phyloP scores from a whole-genome alignment of 2,329 filamentous ascomycete species.

The Colletotrichum sp. region DNA sequence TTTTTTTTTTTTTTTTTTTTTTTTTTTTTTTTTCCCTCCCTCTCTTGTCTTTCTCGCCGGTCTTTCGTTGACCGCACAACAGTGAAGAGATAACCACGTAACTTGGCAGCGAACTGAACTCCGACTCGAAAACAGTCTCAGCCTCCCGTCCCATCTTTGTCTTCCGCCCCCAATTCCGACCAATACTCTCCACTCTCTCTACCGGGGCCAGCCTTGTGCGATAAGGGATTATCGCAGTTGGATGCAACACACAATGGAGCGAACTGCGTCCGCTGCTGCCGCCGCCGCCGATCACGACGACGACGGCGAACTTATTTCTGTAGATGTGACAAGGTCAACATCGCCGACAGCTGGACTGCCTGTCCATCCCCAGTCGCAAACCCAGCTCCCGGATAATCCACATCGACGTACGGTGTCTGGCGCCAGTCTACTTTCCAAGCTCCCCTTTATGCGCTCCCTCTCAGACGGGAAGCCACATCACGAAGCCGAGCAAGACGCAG shows the following conservation, averaged over 20 bases:
- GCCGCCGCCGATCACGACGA: not conserved
- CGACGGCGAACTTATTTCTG: not conserved
- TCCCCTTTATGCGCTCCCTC: constrained; percentile 68
- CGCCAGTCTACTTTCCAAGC: constrained; percentile 69
- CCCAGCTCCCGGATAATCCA: not conserved
- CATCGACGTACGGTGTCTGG: constrained; percentile 57
- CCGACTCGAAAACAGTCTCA: not conserved
- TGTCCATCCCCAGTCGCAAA: not conserved
- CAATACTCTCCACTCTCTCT: not conserved
- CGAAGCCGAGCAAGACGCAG: constrained; percentile 37
- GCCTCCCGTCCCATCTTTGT: not conserved
- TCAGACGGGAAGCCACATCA: constrained; percentile 32
- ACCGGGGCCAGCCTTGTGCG: not conserved
- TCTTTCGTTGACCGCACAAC: not conserved
- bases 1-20: no score
- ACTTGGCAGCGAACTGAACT: not conserved
- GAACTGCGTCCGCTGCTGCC: not conserved
- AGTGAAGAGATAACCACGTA: not conserved
- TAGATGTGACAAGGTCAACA: not conserved
- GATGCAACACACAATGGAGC: constrained; percentile 1
- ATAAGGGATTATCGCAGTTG: constrained; percentile 13
- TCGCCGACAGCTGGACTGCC: not conserved
- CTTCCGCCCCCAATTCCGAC: not conserved
- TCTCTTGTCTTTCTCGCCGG: not conserved
- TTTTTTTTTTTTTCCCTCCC: no score